Base-by-base conservation (phyloP, 805 yeast genomes). In the Cyberlindnera mississippiensis region DNA sequence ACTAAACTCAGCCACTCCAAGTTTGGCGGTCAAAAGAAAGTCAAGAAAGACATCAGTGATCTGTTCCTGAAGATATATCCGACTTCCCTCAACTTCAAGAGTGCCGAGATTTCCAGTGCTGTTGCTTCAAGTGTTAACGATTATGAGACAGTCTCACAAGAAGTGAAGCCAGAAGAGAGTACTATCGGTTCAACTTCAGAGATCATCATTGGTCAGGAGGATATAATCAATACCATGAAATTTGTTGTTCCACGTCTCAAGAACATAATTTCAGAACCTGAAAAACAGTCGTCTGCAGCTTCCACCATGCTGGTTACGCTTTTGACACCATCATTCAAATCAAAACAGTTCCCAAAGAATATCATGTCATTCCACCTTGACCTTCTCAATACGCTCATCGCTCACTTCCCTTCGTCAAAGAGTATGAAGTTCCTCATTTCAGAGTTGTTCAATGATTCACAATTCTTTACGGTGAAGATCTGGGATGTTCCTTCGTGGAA, bases 381-480 rank as follows among this genome's bases (percentile, higher is more conserved):
- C 2, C 61, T 88, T 17, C 53, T 83, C 16, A 61, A 49, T 30
- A 61, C 50, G 7, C 37, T 63, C 12, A 48, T 64, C 3, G 50
- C 48, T 13, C 36, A 56, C 22, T 52, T 31, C 14, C 57, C 56
- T 36, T 70, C 44, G 52, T 63, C 62, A 45, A 82, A 72, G 54
- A 68, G 63, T 2, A 85, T 96, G 95, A 83, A 75, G 52, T 57
- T 71, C 3, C 46, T 79, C 17, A 72, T 89, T 1, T 67, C 66
- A 32, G 98, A 91, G 37, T 61, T 78, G 0, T 71, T 86, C 42
- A 69, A 73, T 56, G 96, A 85, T 56, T 44, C 69, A 10, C 64
- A 66, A 16, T 79, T 87, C 51, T 80, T 88, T 53, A 55, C 53
- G 2, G 53, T 67, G 27, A 55, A 55, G 4, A 46, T 52, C 6